Evolutionary conservation across 1,284 basidiomycete genomes (phyloP).

Genomic region (Meripilus lineatus): DNA sequence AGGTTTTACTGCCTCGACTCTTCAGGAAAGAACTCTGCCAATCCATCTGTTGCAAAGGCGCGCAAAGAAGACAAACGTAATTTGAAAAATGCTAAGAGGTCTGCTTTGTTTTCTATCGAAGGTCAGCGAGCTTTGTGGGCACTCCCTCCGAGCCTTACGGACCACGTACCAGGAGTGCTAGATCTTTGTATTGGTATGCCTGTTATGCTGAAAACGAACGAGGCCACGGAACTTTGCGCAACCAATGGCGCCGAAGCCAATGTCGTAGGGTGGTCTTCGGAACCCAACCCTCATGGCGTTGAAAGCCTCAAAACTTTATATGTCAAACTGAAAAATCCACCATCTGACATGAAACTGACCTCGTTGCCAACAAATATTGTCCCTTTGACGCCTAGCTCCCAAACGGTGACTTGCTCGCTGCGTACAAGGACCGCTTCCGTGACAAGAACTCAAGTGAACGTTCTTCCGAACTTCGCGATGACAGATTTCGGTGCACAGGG

Average conservation of each 20-base stretch:
- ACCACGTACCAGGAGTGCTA: slow-evolving; percentile 26
- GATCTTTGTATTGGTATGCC: slow-evolving; percentile 35
- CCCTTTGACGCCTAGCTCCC: slow-evolving; percentile 20
- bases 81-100: too few species aligned
- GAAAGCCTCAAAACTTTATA: slow-evolving; percentile 29
- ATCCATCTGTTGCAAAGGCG: too few species aligned
- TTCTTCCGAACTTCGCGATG: slow-evolving; percentile 37
- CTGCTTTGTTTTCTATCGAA: too few species aligned
- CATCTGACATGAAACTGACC: slow-evolving; percentile 23
- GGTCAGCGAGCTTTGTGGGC: slow-evolving; percentile 29
- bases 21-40: too few species aligned
- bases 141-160: slow-evolving; percentile 15
- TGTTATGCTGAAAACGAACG: slow-evolving; percentile 33
- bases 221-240: slow-evolving; percentile 33
- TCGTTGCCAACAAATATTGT: slow-evolving; percentile 35
- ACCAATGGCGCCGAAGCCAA: too few species aligned
- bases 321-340: slow-evolving; percentile 29
- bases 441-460: slow-evolving; percentile 26
- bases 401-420: slow-evolving; percentile 16
- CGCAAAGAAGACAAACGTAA: too few species aligned
- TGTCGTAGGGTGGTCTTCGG: slow-evolving; percentile 29
- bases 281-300: slow-evolving; percentile 10
- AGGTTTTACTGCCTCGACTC: slow-evolving; percentile 28
- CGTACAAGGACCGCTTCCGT: slow-evolving; percentile 21
- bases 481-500: slow-evolving; percentile 38